These are phyloP conservation scores for Auricularia sp. DNA, from an alignment of 768 basidiomycete species.

Conservation along the genomic window DNA sequence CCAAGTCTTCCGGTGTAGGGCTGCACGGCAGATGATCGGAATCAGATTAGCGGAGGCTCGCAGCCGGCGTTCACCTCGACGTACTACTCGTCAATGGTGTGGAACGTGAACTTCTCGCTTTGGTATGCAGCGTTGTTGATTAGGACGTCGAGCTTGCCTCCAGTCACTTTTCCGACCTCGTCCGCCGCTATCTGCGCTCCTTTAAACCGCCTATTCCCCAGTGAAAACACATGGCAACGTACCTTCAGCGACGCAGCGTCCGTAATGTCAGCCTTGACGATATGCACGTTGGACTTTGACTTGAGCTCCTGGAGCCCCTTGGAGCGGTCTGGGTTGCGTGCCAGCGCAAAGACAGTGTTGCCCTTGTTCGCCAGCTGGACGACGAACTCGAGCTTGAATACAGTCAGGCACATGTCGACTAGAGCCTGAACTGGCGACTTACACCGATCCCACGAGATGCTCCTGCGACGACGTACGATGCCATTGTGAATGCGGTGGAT, in stretches of 20 bases:
- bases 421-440: not conserved
- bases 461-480: not conserved
- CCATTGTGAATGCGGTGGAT: not conserved
- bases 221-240: not conserved
- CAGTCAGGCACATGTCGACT: not conserved
- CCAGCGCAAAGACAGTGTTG: not conserved
- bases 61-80: no score
- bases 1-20: not conserved
- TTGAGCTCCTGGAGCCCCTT: not conserved
- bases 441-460: not conserved
- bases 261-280: not conserved
- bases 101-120: no score
- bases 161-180: conserved; percentile 8
- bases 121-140: conserved; percentile 28
- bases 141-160: conserved; percentile 27
- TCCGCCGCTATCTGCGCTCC: conserved; percentile 9
- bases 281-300: not conserved
- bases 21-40: not conserved
- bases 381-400: not conserved
- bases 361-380: not conserved
- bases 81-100: not conserved
- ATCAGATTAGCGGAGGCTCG: conserved; percentile 9
- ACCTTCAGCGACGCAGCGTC: not conserved
- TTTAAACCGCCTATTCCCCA: not conserved
- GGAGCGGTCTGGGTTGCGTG: not conserved